phyloP scores from a whole-genome alignment of 208 protist genomes.

The Trypanosoma cruzi region DNA sequence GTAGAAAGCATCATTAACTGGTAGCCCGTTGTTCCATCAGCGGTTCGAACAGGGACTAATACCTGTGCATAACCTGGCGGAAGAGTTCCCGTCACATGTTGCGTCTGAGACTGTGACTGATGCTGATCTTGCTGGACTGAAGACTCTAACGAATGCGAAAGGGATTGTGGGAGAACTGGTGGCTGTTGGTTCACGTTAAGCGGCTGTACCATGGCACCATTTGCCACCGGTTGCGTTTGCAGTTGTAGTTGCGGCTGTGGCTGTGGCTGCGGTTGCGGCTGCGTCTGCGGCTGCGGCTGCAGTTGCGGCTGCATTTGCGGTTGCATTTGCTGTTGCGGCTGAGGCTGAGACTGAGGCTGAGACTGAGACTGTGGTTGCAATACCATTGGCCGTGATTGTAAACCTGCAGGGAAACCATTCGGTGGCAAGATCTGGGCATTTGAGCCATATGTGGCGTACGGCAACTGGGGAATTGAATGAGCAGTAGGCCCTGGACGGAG shows the following conservation, averaged over 20 bases:
- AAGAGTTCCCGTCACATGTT: conserved; percentile 10
- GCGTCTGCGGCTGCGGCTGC: neutral
- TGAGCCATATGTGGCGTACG: conserved; percentile 9
- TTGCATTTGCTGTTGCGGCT: conserved; percentile 3
- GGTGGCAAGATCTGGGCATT: neutral
- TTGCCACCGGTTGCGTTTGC: neutral
- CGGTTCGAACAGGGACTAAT: conserved; percentile 10
- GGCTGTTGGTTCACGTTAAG: neutral
- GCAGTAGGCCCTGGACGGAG: neutral
- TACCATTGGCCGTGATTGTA: conserved; percentile 8
- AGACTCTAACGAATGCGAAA: neutral
- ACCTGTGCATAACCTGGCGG: conserved; percentile 24
- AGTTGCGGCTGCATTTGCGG: conserved; percentile 9
- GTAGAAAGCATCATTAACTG: conserved; percentile 25
- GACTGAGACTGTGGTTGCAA: conserved; percentile 7
- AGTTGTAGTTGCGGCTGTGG: conserved; percentile 2
- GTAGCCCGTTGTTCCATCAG: conserved; percentile 21
- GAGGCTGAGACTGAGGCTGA: conserved; percentile 2
- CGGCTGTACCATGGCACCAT: neutral
- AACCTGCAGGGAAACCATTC: neutral
- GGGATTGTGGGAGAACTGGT: neutral
- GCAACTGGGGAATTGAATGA: neutral
- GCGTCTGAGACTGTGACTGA: conserved; percentile 3
- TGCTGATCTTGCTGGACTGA: neutral
- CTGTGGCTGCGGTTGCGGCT: too few species aligned